Base-by-base conservation (phyloP, 2,329 filamentous ascomycete genomes). In the Colletotrichum karsti region DNA sequence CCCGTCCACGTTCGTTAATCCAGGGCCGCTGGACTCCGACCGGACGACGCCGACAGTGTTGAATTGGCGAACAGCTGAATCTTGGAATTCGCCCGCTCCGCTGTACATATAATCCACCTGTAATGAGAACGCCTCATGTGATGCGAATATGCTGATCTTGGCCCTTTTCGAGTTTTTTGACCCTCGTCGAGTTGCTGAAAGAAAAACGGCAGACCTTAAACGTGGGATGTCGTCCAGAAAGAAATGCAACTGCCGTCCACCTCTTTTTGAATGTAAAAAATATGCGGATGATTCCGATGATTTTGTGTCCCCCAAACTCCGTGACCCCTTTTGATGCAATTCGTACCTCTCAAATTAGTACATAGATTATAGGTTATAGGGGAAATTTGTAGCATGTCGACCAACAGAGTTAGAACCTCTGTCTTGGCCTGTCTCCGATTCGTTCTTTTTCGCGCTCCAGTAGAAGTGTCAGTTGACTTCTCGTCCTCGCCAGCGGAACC, bases 381-480 rank as follows among this genome's bases (percentile, higher is more conserved):
- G 39, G 30, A 62, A 51, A 22, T 35, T 67, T 46, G 35, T 20
- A 30, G 35, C 28, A 44, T 55, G 22, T 44, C 12, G n/a, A 44
- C 15, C 10, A 3, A 61, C 24, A 20, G 35, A 48, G 20, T 56
- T 41, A 69, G 18, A 62, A 44, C 48, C 56, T 60, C 7, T 41
- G 55, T 56, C 62, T 67, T 37, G 62, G 50, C 30, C 56, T 55
- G 26, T 69, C 66, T 22, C 66, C 66, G 30, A 66, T n/a, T 9
- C 62, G 54, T 51, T 59, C 77, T 71, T 83, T 86, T 69, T 87
- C 86, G 37, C 85, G 83, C 71, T 89, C 86, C 20, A 90, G 79
- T 1, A 91, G 78, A 4, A 90, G 77, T 9, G 85, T 86, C 28
- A 91, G 78, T 73, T 90, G 87, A 72, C 88, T 90, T 75, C 85